Evolutionary conservation across 2,329 filamentous ascomycete species (phyloP), one percentile per base, ranked within the genome.

Genomic region (Orbilia javanica): DNA sequence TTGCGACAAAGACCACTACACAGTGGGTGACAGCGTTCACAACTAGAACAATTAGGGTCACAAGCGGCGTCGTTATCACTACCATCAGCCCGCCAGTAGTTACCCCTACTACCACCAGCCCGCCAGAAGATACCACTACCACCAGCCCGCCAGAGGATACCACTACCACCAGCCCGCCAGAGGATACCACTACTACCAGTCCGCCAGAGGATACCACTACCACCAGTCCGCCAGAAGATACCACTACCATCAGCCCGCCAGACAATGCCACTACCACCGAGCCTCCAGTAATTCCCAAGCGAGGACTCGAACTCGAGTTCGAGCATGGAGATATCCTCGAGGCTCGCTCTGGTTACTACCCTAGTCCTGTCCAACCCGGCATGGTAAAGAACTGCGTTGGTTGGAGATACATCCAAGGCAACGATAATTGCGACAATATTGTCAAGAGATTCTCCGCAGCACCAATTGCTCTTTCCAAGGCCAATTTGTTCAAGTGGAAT

Each of bases 401-500:
- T 10, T 72, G 68, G 68, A 60, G 42, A 42, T 72, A 63, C 48
- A 48, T 72, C 34, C 68, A 60, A 18, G 31, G 34, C n/a, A 57
- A 52, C 13, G 60, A 65, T n/a, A 57, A 22, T 22, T 50, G 42
- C 36, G 44, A 55, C 50, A 53, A 52, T 39, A 48, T 72, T 6
- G 60, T 72, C 29, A 22, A 55, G 29, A 64, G 68, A 36, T 72
- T 63, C 34, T 65, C 57, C 13, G 42, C 42, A 20, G 20, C 27
- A 25, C 46, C 57, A 15, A 57, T 34, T 22, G 52, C 48, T 8
- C 52, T 74, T 44, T 68, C 46, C 18, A 53, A 52, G 15, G 18
- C 42, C 64, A 69, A 69, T 10, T 36, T 75, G 31, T 13, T 57
- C 4, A 55, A 52, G 46, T 72, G 68, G 68, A 72, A 72, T 25